phyloP scores from a whole-genome alignment of 129 eudicot species.

The Flaveria trinervia region DNA sequence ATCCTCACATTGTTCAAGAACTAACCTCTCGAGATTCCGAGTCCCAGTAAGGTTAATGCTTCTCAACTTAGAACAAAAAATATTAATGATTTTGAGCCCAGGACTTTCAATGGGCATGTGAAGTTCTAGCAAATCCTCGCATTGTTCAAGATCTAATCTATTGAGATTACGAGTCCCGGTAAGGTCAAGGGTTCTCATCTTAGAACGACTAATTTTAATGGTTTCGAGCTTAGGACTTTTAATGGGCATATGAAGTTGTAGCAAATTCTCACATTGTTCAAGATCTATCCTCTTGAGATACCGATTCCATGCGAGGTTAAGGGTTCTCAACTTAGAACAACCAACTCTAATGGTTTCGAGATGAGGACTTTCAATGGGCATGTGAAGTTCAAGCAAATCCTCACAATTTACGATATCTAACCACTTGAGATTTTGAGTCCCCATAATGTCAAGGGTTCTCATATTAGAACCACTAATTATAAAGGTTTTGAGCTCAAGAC shows the following conservation, averaged over 20 bases:
- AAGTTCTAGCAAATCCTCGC: background rate
- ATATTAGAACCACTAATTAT: background rate
- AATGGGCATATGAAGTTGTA: background rate
- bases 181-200: too few species aligned
- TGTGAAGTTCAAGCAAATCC: background rate
- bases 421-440: background rate
- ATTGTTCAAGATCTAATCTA: too few species aligned
- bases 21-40: background rate
- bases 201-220: too few species aligned
- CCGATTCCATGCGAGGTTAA: conserved; percentile 4
- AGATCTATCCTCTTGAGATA: background rate
- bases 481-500: background rate
- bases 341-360: background rate
- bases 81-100: background rate
- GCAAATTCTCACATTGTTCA: background rate
- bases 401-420: background rate
- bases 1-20: background rate
- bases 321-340: conserved; percentile 4
- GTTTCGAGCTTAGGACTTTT: too few species aligned
- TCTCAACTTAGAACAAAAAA: background rate
- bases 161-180: too few species aligned
- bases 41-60: background rate
- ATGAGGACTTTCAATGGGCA: background rate
- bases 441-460: background rate
- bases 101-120: background rate